phyloP scores from a whole-genome alignment of 257 asterid genomes.

The Plectranthus barbatus region DNA sequence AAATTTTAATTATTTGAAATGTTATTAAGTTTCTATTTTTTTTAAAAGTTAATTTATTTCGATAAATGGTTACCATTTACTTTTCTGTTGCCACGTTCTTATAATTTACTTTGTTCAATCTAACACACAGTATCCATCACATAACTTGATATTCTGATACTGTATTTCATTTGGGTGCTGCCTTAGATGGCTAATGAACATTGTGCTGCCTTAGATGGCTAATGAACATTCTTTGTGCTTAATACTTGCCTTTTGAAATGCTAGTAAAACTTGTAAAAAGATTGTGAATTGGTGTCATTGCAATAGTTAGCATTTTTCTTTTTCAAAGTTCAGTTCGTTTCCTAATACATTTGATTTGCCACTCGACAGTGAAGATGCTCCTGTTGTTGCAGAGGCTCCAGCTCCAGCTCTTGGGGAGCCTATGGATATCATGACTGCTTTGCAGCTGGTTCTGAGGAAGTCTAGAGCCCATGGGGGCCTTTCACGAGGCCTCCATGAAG shows the following conservation, averaged over 20 bases:
- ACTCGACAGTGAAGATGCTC: conserved; percentile 31
- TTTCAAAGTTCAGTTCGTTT: not conserved
- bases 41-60: too few relatives aligned
- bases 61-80: not conserved
- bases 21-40: too few relatives aligned
- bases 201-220: too few relatives aligned
- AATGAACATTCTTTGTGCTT: not conserved
- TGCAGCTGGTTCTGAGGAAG: conserved; percentile 56
- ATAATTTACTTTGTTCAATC: too few relatives aligned
- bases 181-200: not conserved
- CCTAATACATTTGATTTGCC: not conserved
- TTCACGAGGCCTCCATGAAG: conserved; percentile 56
- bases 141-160: too few relatives aligned
- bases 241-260: not conserved
- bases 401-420: conserved; percentile 55
- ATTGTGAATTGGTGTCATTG: not conserved
- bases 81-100: not conserved
- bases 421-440: conserved; percentile 54
- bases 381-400: conserved; percentile 25
- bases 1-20: too few relatives aligned
- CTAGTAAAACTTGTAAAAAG: not conserved
- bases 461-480: conserved; percentile 70
- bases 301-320: not conserved
- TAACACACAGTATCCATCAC: too few relatives aligned
- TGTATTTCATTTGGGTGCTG: not conserved